These are phyloP conservation scores for Leishmania tropica DNA, from an alignment of 208 protist species.

Conservation along the genomic window DNA sequence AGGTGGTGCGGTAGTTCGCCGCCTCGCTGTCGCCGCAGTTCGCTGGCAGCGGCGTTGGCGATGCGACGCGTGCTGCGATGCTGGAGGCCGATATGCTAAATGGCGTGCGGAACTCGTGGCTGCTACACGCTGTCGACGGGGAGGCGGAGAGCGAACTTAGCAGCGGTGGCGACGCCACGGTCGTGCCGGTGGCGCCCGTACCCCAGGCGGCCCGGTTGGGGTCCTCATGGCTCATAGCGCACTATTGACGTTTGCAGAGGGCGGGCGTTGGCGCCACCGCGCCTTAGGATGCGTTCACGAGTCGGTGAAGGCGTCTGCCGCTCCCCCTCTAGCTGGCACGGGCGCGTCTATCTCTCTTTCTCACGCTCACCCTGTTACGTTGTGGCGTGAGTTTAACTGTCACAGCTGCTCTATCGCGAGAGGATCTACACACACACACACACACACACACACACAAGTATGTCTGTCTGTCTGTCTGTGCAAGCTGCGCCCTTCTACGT, in stretches of 20 bases:
- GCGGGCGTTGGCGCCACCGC: not conserved
- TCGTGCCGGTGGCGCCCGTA: not conserved
- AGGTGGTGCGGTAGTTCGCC: not conserved
- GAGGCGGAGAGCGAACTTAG: not conserved
- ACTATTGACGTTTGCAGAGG: not conserved
- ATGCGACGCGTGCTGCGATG: not conserved
- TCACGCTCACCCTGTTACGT: not conserved
- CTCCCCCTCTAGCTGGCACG: not conserved
- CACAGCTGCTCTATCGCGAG: too few relatives aligned
- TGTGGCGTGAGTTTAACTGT: not conserved
- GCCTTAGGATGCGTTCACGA: not conserved
- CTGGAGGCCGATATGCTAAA: not conserved
- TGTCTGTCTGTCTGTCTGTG: not conserved
- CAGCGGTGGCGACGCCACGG: not conserved
- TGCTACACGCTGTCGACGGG: not conserved
- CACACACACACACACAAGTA: not conserved
- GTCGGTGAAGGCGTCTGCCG: not conserved
- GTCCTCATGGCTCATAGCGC: slow-evolving; percentile 11
- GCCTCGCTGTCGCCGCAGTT: not conserved
- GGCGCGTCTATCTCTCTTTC: not conserved
- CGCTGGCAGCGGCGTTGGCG: not conserved
- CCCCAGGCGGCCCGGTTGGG: not conserved
- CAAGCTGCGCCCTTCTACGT: not conserved
- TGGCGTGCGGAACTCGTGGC: not conserved
- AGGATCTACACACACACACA: not conserved